Conservation (phyloP, 1,284 basidiomycete genomes). For the Puccinia hordei region DNA sequence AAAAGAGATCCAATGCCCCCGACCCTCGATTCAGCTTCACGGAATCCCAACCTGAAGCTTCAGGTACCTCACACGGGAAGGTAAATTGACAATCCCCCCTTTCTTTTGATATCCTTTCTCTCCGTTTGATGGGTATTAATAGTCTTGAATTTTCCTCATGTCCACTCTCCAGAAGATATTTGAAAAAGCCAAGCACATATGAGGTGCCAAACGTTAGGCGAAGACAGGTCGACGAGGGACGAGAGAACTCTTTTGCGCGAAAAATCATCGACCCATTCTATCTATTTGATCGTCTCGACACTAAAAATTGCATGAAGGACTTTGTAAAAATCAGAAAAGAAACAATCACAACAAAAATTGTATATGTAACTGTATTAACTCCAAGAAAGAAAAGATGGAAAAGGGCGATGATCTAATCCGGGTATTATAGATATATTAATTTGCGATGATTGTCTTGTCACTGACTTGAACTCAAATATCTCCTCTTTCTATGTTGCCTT, state of each 20-base stretch:
- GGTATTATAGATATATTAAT: too few species aligned
- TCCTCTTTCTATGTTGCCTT: too few species aligned
- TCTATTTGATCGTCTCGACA: not conserved
- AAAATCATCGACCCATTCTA: not conserved
- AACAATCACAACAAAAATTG: not conserved
- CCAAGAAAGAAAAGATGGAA: not conserved
- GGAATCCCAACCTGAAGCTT: conserved; percentile 23
- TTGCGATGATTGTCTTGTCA: too few species aligned
- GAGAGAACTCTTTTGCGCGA: not conserved
- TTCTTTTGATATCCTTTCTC: not conserved
- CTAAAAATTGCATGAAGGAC: not conserved
- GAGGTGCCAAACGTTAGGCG: not conserved
- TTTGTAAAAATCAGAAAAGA: not conserved
- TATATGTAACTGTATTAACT: too few species aligned
- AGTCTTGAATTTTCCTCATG: too few species aligned
- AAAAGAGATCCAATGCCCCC: conserved; percentile 52
- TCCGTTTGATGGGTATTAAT: not conserved
- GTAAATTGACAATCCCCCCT: not conserved
- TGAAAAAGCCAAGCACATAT: conserved; percentile 6
- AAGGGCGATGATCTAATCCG: too few species aligned
- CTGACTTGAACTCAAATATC: too few species aligned
- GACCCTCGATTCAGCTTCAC: conserved; percentile 56
- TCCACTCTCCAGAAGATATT: not conserved
- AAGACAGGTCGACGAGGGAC: not conserved
- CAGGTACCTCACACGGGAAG: not conserved